Percentiles rank a stretch among this genome's conserved stretches.
phyloP scores from a whole-genome alignment of 116 monocot species.

The Papilionanthe hybrid region DNA sequence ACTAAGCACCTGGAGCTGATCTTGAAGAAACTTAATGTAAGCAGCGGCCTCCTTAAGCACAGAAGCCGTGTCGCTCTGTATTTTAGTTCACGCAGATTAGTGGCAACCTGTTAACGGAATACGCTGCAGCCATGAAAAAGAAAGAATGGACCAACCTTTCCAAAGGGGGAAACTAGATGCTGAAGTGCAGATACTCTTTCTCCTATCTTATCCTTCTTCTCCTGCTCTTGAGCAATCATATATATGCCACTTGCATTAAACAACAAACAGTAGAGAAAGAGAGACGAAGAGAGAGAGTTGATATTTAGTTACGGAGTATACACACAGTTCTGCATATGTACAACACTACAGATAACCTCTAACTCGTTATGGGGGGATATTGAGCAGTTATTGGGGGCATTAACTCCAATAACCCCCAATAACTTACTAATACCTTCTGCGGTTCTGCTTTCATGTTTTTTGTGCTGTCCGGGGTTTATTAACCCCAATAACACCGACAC shows the following conservation, averaged over 20 bases:
- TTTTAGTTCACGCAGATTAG: neutral
- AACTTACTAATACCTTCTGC: no score
- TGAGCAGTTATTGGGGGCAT: no score
- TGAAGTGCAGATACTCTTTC: constrained; percentile 46
- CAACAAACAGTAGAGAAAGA: neutral
- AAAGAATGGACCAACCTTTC: constrained; percentile 25
- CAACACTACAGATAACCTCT: no score
- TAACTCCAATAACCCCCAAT: no score
- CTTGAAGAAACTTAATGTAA: constrained; percentile 82
- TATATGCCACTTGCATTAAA: no score
- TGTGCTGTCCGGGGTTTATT: no score
- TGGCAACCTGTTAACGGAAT: neutral
- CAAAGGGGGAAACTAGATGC: constrained; percentile 50
- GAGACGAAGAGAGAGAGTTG: neutral
- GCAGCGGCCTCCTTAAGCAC: constrained; percentile 67
- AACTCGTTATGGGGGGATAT: no score
- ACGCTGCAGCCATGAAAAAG: neutral
- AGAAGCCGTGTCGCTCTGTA: constrained; percentile 87
- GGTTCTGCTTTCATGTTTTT: no score
- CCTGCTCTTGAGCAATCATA: constrained; percentile 5
- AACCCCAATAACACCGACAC: no score
- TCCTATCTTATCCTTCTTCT: constrained; percentile 57
- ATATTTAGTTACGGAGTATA: no score
- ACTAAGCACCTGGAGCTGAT: constrained; percentile 66
- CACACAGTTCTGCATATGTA: no score